These are phyloP conservation scores for Raphanus sativus DNA, from an alignment of 345 rosid species.

Conservation along the genomic window DNA sequence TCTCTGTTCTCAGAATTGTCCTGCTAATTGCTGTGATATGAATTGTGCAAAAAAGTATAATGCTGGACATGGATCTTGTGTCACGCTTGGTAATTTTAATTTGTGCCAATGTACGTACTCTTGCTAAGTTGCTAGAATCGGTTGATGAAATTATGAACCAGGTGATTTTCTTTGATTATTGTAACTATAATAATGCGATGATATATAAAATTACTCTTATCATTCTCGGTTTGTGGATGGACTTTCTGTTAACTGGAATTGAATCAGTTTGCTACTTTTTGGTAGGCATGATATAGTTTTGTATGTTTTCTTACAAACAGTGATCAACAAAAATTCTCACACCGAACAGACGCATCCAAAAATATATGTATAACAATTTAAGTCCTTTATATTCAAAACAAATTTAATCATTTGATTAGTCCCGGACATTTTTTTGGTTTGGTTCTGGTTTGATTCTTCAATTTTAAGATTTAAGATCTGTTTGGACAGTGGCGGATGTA, in stretches of 20 bases:
- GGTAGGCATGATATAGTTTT: neutral
- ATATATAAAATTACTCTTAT: neutral
- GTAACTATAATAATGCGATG: neutral
- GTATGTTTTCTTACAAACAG: neutral
- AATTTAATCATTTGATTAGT: no score
- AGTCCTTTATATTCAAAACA: neutral
- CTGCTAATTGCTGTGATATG: neutral
- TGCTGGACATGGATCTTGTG: constrained; percentile 30
- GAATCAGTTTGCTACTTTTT: neutral
- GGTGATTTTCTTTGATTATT: neutral
- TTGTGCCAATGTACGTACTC: constrained; percentile 36
- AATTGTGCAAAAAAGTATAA: constrained; percentile 2
- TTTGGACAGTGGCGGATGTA: no score
- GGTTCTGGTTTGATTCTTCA: no score
- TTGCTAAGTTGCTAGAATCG: constrained; percentile 1
- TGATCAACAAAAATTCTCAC: neutral
- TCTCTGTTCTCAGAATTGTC: constrained; percentile 15
- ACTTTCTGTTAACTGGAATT: neutral
- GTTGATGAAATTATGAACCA: neutral
- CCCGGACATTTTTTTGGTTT: no score
- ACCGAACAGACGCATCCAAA: neutral
- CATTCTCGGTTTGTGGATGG: neutral
- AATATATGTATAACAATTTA: neutral
- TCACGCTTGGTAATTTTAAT: neutral
- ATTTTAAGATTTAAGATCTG: no score